A percentile compares a stretch with the other conserved stretches of the same genome.
phyloP scores from a whole-genome alignment of 352 stramenopile genomes.

The Phytophthora sojae region DNA sequence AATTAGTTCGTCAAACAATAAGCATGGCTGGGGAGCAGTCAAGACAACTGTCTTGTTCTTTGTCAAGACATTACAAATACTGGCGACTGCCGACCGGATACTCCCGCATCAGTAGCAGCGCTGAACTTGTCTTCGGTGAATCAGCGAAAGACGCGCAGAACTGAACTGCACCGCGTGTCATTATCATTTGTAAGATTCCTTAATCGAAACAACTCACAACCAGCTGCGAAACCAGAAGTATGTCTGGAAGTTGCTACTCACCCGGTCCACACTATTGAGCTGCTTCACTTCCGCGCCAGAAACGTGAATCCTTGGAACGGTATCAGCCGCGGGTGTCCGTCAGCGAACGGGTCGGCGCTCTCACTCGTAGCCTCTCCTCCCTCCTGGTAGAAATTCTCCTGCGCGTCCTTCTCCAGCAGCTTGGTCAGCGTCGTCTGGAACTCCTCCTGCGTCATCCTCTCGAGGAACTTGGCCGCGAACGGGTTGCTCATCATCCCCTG shows the following conservation, averaged over 20 bases:
- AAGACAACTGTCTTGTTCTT: constrained; percentile 4
- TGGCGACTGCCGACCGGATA: constrained; percentile 1
- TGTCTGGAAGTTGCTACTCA: background rate
- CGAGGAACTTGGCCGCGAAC: constrained; percentile 36
- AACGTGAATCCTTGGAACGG: constrained; percentile 36
- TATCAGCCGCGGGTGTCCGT: constrained; percentile 34
- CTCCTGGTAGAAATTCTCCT: constrained; percentile 31
- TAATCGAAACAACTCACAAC: constrained; percentile 7
- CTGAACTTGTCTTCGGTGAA: constrained; percentile 3
- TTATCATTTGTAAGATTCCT: constrained; percentile 10
- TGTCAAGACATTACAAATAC: constrained; percentile 26
- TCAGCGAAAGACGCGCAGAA: constrained; percentile 8
- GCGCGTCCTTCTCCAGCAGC: constrained; percentile 31
- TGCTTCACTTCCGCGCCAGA: constrained; percentile 36
- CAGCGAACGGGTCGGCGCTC: constrained; percentile 18
- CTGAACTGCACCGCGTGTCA: constrained; percentile 18
- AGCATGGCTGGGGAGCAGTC: background rate
- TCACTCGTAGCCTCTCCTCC: background rate
- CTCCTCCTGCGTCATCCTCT: constrained; percentile 35
- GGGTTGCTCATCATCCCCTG: constrained; percentile 39
- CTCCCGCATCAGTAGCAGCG: no score
- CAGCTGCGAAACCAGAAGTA: background rate
- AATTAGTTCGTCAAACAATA: constrained; percentile 3
- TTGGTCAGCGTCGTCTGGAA: constrained; percentile 24
- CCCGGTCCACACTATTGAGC: background rate